phyloP scores from a whole-genome alignment of 2,329 filamentous ascomycete species.

The Ceratocystiopsis sp. region DNA sequence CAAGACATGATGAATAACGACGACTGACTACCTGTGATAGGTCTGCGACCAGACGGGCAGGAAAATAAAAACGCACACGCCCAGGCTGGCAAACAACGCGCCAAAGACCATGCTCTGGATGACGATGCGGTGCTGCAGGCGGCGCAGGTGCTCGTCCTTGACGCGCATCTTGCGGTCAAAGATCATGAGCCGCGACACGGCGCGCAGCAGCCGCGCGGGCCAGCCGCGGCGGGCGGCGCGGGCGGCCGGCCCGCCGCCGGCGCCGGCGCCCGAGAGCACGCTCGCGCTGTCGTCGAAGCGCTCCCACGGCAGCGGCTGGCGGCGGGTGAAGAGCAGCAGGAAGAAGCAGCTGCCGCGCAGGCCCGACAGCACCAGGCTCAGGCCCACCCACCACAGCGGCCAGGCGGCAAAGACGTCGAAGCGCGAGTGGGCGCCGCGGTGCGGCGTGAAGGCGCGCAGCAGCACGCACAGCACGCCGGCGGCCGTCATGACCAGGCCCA shows the following conservation, averaged over 20 bases:
- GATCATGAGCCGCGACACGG: constrained; percentile 25
- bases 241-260: too few relatives aligned
- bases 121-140: constrained; percentile 27
- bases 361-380: constrained; percentile 26
- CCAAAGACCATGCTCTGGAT: constrained; percentile 23
- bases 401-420: constrained; percentile 25
- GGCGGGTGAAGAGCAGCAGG: constrained; percentile 25
- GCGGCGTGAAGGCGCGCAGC: constrained; percentile 22
- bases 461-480: constrained; percentile 23
- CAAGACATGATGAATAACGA: too few relatives aligned
- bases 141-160: constrained; percentile 24
- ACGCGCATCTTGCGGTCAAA: constrained; percentile 29
- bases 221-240: too few relatives aligned
- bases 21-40: background rate
- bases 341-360: constrained; percentile 30
- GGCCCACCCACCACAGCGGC: constrained; percentile 28
- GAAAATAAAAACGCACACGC: constrained; percentile 24
- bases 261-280: constrained; percentile 8
- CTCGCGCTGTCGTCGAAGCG: constrained; percentile 23
- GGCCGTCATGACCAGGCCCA: constrained; percentile 24
- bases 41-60: constrained; percentile 25
- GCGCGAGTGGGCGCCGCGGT: constrained; percentile 21
- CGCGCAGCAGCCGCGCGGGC: constrained; percentile 13
- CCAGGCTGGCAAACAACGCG: constrained; percentile 18
- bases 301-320: constrained; percentile 30